Evolutionary conservation across 768 basidiomycete genomes (phyloP), one percentile per base, ranked within the genome.

Genomic region (Boletus patriciae): DNA sequence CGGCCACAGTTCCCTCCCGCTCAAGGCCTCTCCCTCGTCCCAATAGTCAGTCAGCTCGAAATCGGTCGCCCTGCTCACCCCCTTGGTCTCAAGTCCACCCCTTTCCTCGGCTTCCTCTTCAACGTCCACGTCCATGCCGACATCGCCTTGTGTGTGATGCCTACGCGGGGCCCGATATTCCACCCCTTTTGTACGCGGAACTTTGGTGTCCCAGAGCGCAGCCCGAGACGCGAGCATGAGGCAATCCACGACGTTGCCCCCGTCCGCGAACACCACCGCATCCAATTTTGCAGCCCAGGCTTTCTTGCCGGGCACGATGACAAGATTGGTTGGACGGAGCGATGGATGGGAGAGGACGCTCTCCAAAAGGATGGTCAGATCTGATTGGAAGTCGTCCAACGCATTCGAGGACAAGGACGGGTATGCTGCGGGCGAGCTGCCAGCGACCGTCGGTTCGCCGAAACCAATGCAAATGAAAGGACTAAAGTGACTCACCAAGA

Each of bases 11-110:
- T 88, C 82, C 58, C 84, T 76, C 2, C 85, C 85, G 38, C 75
- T 78, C 29, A 93, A 66, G 18, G 76, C 70, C 54, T 85, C 87
- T 0, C 93, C 93, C 60, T 91, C 90, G 64, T 92, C 92, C 90
- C 90, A 92, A 59, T 86, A 90, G 68, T 95, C 92, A 12, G 85
- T 80, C 21, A 94, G 78, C 73, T 95, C 93, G 62, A 94, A 94
- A 70, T 95, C 93, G 10, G 83, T 82, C 12, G 85, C 88, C 10
- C 71, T 70, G 23, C 67, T 69, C 37, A 76, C 70, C 34, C 58
- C 61, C 38, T 83, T 76, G 16, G 84, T 87, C 61, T 84, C 83
- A 40, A 90, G 81, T 3, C 83, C 79, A 59, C 85, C 85, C 38
- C 42, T 46, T 5, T 50, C 57, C 37, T 44, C 54, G 29, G 73